Evolutionary conservation across 208 protist genomes (phyloP).

Genomic region (Crithidia mellificae): DNA sequence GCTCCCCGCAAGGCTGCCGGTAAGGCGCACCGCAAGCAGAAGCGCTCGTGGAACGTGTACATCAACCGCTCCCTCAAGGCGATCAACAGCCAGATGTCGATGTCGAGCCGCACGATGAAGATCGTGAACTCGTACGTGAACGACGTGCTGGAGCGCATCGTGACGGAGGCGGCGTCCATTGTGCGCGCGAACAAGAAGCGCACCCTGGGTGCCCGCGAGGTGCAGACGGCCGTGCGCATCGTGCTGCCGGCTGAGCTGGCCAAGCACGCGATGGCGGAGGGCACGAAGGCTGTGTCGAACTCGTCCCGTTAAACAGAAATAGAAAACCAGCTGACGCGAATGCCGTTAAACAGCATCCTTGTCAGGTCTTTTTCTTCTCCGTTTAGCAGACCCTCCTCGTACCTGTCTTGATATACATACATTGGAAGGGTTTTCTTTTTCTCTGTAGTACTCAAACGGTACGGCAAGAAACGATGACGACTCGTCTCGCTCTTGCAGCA

Average conservation of each 20-base stretch:
- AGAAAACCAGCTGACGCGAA: neutral
- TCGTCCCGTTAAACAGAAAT: slow-evolving; percentile 31
- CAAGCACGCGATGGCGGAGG: slow-evolving; percentile 98
- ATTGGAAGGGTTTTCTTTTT: no score
- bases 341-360: no score
- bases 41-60: slow-evolving; percentile 88
- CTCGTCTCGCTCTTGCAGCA: no score
- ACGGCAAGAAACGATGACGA: no score
- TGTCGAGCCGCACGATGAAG: slow-evolving; percentile 95
- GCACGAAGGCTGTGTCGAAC: slow-evolving; percentile 97
- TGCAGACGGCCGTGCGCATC: slow-evolving; percentile 97
- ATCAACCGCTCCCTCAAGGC: slow-evolving; percentile 92
- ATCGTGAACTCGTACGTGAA: slow-evolving; percentile 98
- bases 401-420: no score
- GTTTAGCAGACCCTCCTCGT: no score
- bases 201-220: slow-evolving; percentile 95
- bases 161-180: slow-evolving; percentile 92
- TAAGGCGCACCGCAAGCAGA: slow-evolving; percentile 69
- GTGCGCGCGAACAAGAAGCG: slow-evolving; percentile 95
- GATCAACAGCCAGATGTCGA: slow-evolving; percentile 96
- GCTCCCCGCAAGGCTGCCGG: slow-evolving; percentile 32
- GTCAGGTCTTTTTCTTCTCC: no score
- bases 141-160: slow-evolving; percentile 98
- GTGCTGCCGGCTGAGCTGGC: slow-evolving; percentile 97
- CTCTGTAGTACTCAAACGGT: no score